Percentiles rank a stretch among this genome's conserved stretches.
Conservation (phyloP, 805 yeast species). For the Metschnikowia amazonensis region DNA sequence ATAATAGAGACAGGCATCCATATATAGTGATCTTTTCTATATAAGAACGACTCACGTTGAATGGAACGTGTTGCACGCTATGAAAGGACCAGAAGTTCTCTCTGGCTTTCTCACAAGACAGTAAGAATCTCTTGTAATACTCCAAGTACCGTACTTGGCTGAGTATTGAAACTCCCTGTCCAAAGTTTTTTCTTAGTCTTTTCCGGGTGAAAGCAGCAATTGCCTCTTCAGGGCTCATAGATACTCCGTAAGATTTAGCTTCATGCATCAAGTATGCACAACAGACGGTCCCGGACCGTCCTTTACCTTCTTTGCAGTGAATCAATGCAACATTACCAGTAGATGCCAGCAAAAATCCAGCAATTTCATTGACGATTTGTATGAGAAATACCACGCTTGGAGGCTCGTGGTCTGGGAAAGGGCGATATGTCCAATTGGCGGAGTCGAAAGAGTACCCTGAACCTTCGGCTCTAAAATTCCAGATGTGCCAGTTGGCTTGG, state of each 20-base stretch:
- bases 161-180: slow-evolving; percentile 64
- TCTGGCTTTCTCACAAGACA: background rate
- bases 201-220: slow-evolving; percentile 48
- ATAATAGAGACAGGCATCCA: slow-evolving; percentile 10
- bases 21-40: slow-evolving; percentile 14
- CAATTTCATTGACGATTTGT: slow-evolving; percentile 42
- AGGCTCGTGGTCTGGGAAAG: slow-evolving; percentile 76
- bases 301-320: slow-evolving; percentile 91
- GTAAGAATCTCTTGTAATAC: slow-evolving; percentile 41
- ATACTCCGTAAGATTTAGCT: slow-evolving; percentile 11
- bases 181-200: slow-evolving; percentile 55
- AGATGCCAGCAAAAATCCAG: slow-evolving; percentile 33
- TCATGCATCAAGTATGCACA: slow-evolving; percentile 65
- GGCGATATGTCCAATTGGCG: slow-evolving; percentile 29
- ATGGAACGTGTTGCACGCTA: slow-evolving; percentile 3
- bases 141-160: slow-evolving; percentile 66
- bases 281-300: slow-evolving; percentile 77
- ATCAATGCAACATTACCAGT: slow-evolving; percentile 55
- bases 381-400: slow-evolving; percentile 59
- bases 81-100: slow-evolving; percentile 10
- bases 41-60: slow-evolving; percentile 5
- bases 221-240: slow-evolving; percentile 41
- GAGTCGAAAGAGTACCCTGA: slow-evolving; percentile 24
- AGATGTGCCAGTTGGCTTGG: slow-evolving; percentile 59
- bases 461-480: slow-evolving; percentile 67